These are phyloP conservation scores for Orobanche coerulescens DNA, from an alignment of 257 asterid genomes.

Conservation along the genomic window DNA sequence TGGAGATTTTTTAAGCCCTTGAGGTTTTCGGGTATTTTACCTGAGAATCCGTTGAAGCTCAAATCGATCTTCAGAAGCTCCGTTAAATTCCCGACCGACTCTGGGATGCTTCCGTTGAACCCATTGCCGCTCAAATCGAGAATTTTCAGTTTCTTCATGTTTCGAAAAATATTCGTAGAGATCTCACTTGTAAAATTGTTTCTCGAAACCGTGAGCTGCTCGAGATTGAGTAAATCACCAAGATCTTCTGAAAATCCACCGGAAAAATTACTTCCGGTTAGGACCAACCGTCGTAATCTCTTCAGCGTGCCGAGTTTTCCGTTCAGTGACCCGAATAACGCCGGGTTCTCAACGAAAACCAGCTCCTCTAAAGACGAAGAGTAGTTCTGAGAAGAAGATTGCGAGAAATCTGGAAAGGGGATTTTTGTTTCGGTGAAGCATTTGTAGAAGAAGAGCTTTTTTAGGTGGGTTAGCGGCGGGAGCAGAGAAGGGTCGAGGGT, in stretches of 20 bases:
- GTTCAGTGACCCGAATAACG: constrained; percentile 41
- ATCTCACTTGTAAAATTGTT: constrained; percentile 48
- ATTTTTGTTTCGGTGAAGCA: constrained; percentile 43
- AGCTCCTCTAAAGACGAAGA: constrained; percentile 44
- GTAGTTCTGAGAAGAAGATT: neutral
- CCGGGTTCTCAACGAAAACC: constrained; percentile 56
- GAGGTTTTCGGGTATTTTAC: constrained; percentile 47
- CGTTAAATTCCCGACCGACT: constrained; percentile 40
- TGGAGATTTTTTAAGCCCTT: constrained; percentile 40
- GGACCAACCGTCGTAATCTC: constrained; percentile 42
- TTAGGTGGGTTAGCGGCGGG: constrained; percentile 40
- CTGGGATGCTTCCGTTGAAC: constrained; percentile 37
- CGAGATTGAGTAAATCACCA: constrained; percentile 35
- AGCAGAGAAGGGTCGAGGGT: constrained; percentile 44
- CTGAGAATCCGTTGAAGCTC: constrained; percentile 53
- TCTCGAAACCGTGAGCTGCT: constrained; percentile 62
- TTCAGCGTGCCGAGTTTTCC: constrained; percentile 30
- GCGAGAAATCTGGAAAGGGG: constrained; percentile 47
- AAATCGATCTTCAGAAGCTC: constrained; percentile 61
- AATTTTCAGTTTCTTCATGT: constrained; percentile 45
- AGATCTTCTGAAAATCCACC: constrained; percentile 40
- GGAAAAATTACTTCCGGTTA: constrained; percentile 44
- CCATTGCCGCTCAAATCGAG: constrained; percentile 63
- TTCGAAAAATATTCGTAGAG: constrained; percentile 20
- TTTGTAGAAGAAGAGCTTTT: constrained; percentile 61